Evolutionary conservation across 208 protist species (phyloP).

Genomic region (Acanthamoeba lenticulata): DNA sequence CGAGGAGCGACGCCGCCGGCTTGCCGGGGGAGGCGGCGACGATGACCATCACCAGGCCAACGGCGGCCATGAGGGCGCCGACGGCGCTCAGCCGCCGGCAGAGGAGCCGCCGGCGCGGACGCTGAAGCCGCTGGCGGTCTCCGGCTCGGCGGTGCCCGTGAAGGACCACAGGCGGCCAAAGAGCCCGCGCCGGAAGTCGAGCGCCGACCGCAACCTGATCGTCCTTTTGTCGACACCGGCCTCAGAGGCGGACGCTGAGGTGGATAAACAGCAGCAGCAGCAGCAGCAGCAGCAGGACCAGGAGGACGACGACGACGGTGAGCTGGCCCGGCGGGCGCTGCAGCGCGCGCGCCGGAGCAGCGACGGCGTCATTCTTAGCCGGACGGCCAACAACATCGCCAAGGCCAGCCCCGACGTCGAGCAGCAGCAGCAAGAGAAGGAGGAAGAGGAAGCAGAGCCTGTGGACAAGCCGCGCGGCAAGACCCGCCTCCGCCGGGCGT

Average conservation of each 20-base stretch:
- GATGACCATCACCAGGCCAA: background rate
- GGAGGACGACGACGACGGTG: background rate
- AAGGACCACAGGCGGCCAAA: background rate
- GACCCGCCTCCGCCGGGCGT: background rate
- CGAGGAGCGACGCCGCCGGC: background rate
- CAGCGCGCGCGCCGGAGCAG: background rate
- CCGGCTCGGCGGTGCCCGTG: background rate
- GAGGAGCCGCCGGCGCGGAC: background rate
- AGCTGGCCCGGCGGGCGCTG: background rate
- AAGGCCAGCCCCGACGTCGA: background rate
- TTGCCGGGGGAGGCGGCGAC: background rate
- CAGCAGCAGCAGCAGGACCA: too few species aligned
- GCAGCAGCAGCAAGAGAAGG: background rate
- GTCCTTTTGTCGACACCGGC: background rate
- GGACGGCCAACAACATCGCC: background rate
- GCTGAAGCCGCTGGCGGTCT: background rate
- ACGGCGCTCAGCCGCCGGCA: background rate
- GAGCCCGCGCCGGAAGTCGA: background rate
- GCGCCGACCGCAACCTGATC: background rate
- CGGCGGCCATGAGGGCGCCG: too few species aligned
- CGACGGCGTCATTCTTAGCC: background rate
- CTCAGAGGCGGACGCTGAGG: too few species aligned
- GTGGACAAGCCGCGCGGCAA: background rate
- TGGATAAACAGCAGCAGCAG: too few species aligned
- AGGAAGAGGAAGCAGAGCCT: background rate